A percentile compares a stretch with the other conserved stretches of the same genome.
phyloP scores from a whole-genome alignment of 805 yeast genomes.

The Barnettozyma sucrosica region DNA sequence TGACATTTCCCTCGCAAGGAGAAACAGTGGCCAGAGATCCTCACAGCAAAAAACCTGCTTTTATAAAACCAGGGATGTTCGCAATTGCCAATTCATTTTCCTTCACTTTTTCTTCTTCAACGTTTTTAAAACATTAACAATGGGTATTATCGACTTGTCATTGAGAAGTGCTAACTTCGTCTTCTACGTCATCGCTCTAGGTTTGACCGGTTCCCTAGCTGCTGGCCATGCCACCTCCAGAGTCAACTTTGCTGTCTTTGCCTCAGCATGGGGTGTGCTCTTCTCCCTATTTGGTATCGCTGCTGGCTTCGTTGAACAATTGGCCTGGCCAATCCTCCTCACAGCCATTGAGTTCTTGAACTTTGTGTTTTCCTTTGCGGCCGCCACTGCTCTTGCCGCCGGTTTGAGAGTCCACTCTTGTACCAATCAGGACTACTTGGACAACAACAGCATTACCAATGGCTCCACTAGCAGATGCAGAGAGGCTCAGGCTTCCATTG shows the following conservation, averaged over 20 bases:
- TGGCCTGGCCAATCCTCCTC: constrained; percentile 84
- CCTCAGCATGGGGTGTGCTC: constrained; percentile 80
- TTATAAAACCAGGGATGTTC: constrained; percentile 3
- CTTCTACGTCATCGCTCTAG: constrained; percentile 73
- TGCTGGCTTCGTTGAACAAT: constrained; percentile 69
- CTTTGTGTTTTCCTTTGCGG: constrained; percentile 88
- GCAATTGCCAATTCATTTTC: background rate
- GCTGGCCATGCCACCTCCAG: constrained; percentile 55
- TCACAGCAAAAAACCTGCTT: constrained; percentile 2
- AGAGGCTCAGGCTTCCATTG: constrained; percentile 81
- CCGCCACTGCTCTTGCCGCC: constrained; percentile 91
- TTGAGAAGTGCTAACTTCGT: constrained; percentile 72
- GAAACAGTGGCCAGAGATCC: background rate
- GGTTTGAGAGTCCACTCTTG: constrained; percentile 86
- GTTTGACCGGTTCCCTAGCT: constrained; percentile 82
- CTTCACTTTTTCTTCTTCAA: background rate
- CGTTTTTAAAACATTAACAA: background rate
- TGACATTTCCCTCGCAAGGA: background rate
- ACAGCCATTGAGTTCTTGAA: constrained; percentile 79
- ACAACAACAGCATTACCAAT: constrained; percentile 62
- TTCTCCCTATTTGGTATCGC: constrained; percentile 73
- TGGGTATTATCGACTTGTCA: constrained; percentile 59
- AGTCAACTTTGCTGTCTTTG: constrained; percentile 83
- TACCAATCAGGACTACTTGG: constrained; percentile 57
- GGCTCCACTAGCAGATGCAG: constrained; percentile 85